Evolutionary conservation across 108 stramenopile species (phyloP).

Genomic region (Mayamaea pseudoterrestris): DNA sequence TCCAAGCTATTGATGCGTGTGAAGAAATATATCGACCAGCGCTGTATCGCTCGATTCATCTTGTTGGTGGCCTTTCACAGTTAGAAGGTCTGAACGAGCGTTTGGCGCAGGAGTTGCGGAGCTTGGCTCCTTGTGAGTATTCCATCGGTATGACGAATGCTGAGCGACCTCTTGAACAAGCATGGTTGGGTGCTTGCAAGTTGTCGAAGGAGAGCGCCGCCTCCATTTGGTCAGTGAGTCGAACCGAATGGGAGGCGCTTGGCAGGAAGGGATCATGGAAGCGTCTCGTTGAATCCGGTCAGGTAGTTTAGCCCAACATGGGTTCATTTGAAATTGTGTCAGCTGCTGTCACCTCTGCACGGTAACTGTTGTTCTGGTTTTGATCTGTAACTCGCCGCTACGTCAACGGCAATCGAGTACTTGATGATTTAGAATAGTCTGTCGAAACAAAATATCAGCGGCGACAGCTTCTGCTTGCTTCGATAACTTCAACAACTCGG

Average conservation of each 20-base stretch:
- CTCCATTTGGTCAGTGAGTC: conserved; percentile 20
- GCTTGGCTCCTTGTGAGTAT: conserved; percentile 56
- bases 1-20: conserved; percentile 65
- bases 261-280: conserved; percentile 15
- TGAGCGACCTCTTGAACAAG: conserved; percentile 38
- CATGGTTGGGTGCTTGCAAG: conserved; percentile 26
- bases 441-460: not conserved
- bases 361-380: not conserved
- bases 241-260: conserved; percentile 17
- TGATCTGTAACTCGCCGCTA: not conserved
- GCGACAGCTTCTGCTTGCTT: no score
- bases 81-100: conserved; percentile 65
- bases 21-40: conserved; percentile 51
- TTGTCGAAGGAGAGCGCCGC: conserved; percentile 3
- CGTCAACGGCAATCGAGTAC: not conserved
- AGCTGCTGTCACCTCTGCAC: not conserved
- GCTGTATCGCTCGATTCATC: conserved; percentile 65
- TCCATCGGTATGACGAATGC: conserved; percentile 38
- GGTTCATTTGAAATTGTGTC: not conserved
- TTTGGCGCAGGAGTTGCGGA: conserved; percentile 59
- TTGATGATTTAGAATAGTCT: not conserved
- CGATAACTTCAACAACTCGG: no score
- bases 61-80: conserved; percentile 78
- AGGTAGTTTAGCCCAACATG: conserved; percentile 10
- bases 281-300: conserved; percentile 9